These are phyloP conservation scores for Lotus japonicus DNA, from an alignment of 306 rosid genomes.

Conservation along the genomic window DNA sequence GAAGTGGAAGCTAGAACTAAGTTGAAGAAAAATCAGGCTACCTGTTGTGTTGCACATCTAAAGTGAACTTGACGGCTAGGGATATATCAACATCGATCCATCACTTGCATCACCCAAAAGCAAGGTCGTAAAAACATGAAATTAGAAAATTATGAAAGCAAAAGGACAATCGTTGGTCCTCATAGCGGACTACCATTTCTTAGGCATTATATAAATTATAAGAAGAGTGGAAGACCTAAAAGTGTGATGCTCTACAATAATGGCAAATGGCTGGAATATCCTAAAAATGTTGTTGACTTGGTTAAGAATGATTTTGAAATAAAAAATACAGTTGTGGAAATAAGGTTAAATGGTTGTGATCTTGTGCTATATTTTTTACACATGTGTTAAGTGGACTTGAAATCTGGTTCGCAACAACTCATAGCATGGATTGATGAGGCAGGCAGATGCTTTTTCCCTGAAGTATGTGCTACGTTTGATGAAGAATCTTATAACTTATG, in stretches of 20 bases:
- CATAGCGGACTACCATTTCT: too few species aligned
- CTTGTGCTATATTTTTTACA: slow-evolving; percentile 68
- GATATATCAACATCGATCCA: slow-evolving; percentile 22
- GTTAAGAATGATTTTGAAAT: slow-evolving; percentile 50
- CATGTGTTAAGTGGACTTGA: slow-evolving; percentile 60
- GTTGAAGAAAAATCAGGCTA: slow-evolving; percentile 61
- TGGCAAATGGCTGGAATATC: slow-evolving; percentile 64
- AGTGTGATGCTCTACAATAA: slow-evolving; percentile 63
- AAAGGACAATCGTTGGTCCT: slow-evolving; percentile 19
- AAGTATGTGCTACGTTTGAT: slow-evolving; percentile 34
- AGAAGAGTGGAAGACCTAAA: slow-evolving; percentile 54
- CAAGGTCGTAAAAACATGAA: slow-evolving; percentile 43
- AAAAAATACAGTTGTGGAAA: slow-evolving; percentile 57
- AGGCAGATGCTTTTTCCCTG: slow-evolving; percentile 81
- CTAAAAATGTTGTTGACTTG: slow-evolving; percentile 45
- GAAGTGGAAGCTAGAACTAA: slow-evolving; percentile 54
- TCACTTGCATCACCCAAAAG: slow-evolving; percentile 30
- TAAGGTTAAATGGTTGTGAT: slow-evolving; percentile 45
- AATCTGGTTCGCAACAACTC: slow-evolving; percentile 55
- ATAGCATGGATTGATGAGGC: slow-evolving; percentile 89
- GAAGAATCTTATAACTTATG: slow-evolving; percentile 21
- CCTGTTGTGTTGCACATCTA: slow-evolving; percentile 51
- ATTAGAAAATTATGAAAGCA: slow-evolving; percentile 29
- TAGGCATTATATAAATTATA: slow-evolving; percentile 48
- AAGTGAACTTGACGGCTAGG: slow-evolving; percentile 42